Evolutionary conservation across 495 filamentous ascomycete genomes (phyloP), one percentile per base, ranked within the genome.

Genomic region (Penicillium simplicissimum): DNA sequence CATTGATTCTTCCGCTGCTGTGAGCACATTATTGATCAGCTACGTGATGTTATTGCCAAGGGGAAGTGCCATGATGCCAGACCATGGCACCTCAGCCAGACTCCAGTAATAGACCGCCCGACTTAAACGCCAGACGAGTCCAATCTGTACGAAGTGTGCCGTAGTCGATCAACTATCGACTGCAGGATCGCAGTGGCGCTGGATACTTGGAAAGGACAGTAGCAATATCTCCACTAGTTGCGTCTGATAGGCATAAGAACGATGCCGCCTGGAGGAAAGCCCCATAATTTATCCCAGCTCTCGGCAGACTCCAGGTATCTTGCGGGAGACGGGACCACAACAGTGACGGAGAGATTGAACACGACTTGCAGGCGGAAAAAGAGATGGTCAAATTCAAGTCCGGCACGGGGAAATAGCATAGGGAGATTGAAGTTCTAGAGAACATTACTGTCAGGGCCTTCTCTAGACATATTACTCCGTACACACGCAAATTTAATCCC

Each of bases 241-340:
- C 3, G 21, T 57, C 57, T 58, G 58, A 69, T 67, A 69, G 60
- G 64, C 33, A 59, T 53, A 25, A 58, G 55, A 71, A 71, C 5
- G 57, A 71, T 65, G 69, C 42, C 69, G 69, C 69, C 69, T 71
- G 58, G 64, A 59, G 40, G 49, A 19, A 53, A 17, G 68, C 59
- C 67, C 69, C 69, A 56, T 71, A 63, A 42, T 60, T 62, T 21
- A 51, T 63, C 57, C 35, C 59, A 61, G 57, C 21, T 61, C 45
- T 66, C 52, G 60, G 62, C 37, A 55, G 42, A 38, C 17, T 45
- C 23, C 55, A 57, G 55, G 48, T 52, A 23, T 42, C 45, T 53
- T 57, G n/a, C n/a, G n/a, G 59, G 49, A 43, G 51, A n/a, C 54
- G 49, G 43, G 38, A 37, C 13, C 55, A 57, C 4, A n/a, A 9